Evolutionary conservation across 192 early-diverging fungal species (phyloP), one percentile per base, ranked within the genome.

Genomic region (Coemansia sp.): DNA sequence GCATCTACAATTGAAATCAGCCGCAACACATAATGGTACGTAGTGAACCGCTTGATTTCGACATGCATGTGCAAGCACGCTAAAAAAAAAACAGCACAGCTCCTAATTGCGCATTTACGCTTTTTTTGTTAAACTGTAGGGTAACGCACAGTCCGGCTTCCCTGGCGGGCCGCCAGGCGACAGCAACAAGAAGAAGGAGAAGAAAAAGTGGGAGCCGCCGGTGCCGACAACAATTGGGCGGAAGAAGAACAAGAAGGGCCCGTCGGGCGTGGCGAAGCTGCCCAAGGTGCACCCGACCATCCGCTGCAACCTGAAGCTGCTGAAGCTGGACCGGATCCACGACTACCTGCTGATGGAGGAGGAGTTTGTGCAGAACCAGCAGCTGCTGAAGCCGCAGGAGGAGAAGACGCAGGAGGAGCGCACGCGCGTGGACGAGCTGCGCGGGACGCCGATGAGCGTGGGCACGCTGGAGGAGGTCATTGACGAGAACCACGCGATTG

Each of bases 321-420:
- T 99, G 55, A 98, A 97, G 81, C 93, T 92, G 72, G 93, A 98
- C 67, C 86, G 97, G 21, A 96, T 99, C 56, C 96, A 99, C 73
- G 97, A 99, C 77, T 99, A 97, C 63, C 74, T 99, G 64, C 82
- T 98, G 32, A 88, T 99, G 81, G 96, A 99, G 75, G 97, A 98
- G 64, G 97, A 99, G 80, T 99, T 97, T 85, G 94, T 99, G 68
- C 87, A 91, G 69, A 99, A 99, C 82, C 97, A 99, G 82, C 95
- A 99, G 74, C 82, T 90, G 49, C 76, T 98, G 52, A 98, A 98
- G 80, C 97, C 97, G 11, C 91, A 93, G 69, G 94, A 97, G 67
- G 97, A 99, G 63, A 93, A 93, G 74, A 78, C 77, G 38, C 81
- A 93, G 80, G 96, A 96, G 77, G 96, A 97, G 73, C 87, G 97